Evolutionary conservation across 768 basidiomycete genomes (phyloP).

Genomic region (Mycena sanguinolenta): DNA sequence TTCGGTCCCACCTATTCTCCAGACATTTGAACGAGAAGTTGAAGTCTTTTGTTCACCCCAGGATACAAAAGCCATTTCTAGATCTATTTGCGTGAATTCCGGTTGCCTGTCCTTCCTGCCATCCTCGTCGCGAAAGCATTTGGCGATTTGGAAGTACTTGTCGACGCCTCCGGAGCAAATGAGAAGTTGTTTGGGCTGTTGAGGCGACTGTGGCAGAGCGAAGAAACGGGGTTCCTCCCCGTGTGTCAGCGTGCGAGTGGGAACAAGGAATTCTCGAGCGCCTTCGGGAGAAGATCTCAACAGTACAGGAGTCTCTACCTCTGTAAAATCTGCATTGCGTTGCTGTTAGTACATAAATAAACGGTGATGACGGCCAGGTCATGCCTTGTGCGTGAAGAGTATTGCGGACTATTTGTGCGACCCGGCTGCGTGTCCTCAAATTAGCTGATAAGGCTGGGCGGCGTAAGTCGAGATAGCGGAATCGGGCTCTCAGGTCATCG

Average conservation of each 20-base stretch:
- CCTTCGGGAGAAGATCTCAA: slow-evolving; percentile 95
- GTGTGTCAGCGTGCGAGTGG: slow-evolving; percentile 67
- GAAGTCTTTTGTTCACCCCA: slow-evolving; percentile 66
- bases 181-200: slow-evolving; percentile 95
- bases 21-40: slow-evolving; percentile 52
- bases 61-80: slow-evolving; percentile 95
- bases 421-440: slow-evolving; percentile 83
- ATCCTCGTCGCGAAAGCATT: slow-evolving; percentile 96
- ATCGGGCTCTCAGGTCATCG: slow-evolving; percentile 87
- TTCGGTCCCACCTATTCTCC: slow-evolving; percentile 91
- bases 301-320: slow-evolving; percentile 94
- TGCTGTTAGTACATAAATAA: slow-evolving; percentile 23
- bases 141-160: slow-evolving; percentile 92
- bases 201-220: slow-evolving; percentile 93
- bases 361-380: slow-evolving; percentile 31
- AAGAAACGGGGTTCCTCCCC: slow-evolving; percentile 71
- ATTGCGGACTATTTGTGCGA: slow-evolving; percentile 83
- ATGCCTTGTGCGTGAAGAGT: slow-evolving; percentile 81
- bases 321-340: slow-evolving; percentile 78
- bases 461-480: slow-evolving; percentile 92
- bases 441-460: slow-evolving; percentile 81
- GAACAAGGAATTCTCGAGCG: slow-evolving; percentile 93
- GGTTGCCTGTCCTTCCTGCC: slow-evolving; percentile 96
- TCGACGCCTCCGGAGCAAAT: slow-evolving; percentile 92
- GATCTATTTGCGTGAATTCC: slow-evolving; percentile 96